Conservation (phyloP, 805 yeast genomes). For the Cyberlindnera samutprakarnensis region DNA sequence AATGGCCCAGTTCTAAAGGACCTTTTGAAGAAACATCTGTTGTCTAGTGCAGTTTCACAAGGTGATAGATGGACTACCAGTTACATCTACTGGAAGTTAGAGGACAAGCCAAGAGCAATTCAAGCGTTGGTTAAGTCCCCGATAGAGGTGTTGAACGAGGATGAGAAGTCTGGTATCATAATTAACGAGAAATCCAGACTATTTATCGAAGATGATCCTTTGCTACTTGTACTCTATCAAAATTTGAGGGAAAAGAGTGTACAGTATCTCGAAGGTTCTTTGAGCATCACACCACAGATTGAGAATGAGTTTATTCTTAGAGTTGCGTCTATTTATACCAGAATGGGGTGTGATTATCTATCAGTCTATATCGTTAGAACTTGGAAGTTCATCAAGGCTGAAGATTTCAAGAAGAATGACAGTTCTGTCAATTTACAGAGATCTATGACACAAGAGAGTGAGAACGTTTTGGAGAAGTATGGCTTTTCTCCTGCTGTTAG, state of each 20-base stretch:
- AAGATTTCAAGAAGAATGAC: conserved; percentile 10
- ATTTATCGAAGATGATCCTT: conserved; percentile 74
- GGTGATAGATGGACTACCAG: conserved; percentile 79
- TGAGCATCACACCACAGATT: conserved; percentile 29
- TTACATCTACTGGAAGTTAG: conserved; percentile 70
- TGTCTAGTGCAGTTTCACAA: conserved; percentile 49
- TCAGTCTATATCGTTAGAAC: conserved; percentile 52
- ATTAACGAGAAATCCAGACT: conserved; percentile 27
- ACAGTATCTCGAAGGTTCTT: conserved; percentile 42
- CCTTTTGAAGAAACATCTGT: conserved; percentile 40
- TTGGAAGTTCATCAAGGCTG: conserved; percentile 53
- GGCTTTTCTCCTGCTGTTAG: conserved; percentile 20
- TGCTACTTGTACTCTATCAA: conserved; percentile 57
- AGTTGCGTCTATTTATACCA: conserved; percentile 57
- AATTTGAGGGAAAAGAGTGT: conserved; percentile 48
- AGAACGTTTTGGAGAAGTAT: conserved; percentile 15
- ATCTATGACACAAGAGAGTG: conserved; percentile 3
- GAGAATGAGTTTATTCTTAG: conserved; percentile 61
- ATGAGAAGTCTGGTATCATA: conserved; percentile 18
- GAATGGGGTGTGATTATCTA: conserved; percentile 90
- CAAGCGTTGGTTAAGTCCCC: conserved; percentile 61
- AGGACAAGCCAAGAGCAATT: conserved; percentile 42
- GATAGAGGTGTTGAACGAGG: conserved; percentile 26
- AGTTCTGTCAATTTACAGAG: conserved; percentile 7
- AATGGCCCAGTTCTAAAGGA: conserved; percentile 43